These are phyloP conservation scores for Geotrichum phurueaensis DNA, from an alignment of 1,139 yeast species.

Conservation along the genomic window DNA sequence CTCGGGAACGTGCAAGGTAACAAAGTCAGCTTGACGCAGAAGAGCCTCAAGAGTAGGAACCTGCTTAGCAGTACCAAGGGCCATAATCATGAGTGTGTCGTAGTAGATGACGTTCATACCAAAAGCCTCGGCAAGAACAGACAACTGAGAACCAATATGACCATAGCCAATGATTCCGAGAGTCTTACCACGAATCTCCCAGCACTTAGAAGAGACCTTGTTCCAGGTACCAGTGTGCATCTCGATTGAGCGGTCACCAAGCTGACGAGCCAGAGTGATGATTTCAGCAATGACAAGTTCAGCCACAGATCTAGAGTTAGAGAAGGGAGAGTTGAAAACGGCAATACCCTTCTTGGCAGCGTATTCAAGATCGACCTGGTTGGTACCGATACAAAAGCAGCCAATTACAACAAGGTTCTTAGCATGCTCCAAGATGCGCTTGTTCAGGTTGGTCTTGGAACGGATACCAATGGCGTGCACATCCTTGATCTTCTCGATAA, in stretches of 20 bases:
- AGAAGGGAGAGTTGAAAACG: slow-evolving; percentile 97
- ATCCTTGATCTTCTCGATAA: slow-evolving; percentile 86
- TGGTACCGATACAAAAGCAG: slow-evolving; percentile 98
- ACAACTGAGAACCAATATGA: slow-evolving; percentile 95
- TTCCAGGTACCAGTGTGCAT: slow-evolving; percentile 98
- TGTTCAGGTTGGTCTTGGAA: slow-evolving; percentile 87
- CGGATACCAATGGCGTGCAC: slow-evolving; percentile 98
- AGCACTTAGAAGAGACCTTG: slow-evolving; percentile 88
- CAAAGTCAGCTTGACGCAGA: slow-evolving; percentile 75
- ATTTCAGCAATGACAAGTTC: slow-evolving; percentile 95
- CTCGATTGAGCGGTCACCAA: slow-evolving; percentile 95
- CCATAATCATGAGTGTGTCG: slow-evolving; percentile 89
- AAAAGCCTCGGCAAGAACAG: slow-evolving; percentile 94
- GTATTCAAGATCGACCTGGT: slow-evolving; percentile 87
- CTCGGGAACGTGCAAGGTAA: slow-evolving; percentile 92
- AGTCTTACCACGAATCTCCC: slow-evolving; percentile 99
- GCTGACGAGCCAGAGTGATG: slow-evolving; percentile 88
- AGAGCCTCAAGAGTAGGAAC: slow-evolving; percentile 79
- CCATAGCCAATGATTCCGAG: slow-evolving; percentile 97
- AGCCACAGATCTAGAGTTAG: slow-evolving; percentile 97
- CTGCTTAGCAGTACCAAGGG: slow-evolving; percentile 95
- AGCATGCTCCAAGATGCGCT: slow-evolving; percentile 73
- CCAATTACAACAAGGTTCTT: slow-evolving; percentile 87
- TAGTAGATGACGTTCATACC: slow-evolving; percentile 96
- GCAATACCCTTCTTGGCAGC: slow-evolving; percentile 95